Conservation (phyloP, 169 alveolate genomes). For the Plasmodium knowlesi region DNA sequence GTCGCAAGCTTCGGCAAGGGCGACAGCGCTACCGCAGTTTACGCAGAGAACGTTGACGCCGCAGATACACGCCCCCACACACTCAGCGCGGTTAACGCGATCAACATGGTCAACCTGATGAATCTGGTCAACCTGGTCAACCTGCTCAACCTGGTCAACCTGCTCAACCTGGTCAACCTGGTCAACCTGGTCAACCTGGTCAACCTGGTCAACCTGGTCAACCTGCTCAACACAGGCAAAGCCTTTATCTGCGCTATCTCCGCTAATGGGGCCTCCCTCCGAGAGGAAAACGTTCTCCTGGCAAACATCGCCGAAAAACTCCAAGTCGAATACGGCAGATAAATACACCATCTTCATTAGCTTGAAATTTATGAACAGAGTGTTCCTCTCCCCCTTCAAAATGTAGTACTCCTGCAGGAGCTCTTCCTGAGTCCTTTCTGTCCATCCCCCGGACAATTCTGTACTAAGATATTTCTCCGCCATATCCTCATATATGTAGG, state of each 20-base stretch:
- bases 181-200: no score
- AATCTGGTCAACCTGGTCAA: no score
- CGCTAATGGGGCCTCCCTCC: neutral
- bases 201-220: no score
- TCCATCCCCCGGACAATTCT: neutral
- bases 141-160: no score
- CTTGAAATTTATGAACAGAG: conserved; percentile 16
- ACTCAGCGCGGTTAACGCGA: neutral
- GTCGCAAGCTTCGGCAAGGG: neutral
- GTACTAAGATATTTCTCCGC: neutral
- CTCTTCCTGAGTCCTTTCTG: neutral
- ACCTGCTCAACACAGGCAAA: no score
- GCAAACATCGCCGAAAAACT: neutral
- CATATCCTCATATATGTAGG: neutral
- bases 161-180: no score
- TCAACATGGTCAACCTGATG: neutral
- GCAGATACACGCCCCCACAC: neutral
- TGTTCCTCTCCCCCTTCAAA: conserved; percentile 31
- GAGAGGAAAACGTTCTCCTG: neutral
- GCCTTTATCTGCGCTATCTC: neutral
- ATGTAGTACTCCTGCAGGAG: conserved; percentile 26
- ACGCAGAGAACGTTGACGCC: no score
- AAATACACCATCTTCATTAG: conserved; percentile 46
- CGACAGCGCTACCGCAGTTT: neutral
- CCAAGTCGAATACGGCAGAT: conserved; percentile 35